Evolutionary conservation across 805 yeast genomes (phyloP).

Genomic region (Saccharomyces eubayanus): DNA sequence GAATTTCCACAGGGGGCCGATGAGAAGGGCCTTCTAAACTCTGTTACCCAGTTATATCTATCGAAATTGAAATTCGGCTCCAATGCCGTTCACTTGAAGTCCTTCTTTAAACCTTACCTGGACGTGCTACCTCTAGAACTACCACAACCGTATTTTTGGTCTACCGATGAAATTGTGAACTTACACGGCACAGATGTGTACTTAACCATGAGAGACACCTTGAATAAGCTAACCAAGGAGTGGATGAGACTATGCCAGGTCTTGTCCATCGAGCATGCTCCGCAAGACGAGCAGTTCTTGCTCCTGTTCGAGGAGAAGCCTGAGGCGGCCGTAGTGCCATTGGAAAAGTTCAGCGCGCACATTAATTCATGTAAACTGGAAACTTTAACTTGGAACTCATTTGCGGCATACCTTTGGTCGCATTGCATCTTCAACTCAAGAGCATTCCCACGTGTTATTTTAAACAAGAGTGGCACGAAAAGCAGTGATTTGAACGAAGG

Average conservation of each 20-base stretch:
- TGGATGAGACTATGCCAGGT: constrained; percentile 35
- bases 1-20: constrained; percentile 1
- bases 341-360: neutral
- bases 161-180: constrained; percentile 38
- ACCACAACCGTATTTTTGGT: constrained; percentile 65
- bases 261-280: constrained; percentile 4
- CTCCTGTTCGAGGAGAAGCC: neutral
- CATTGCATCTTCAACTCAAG: constrained; percentile 61
- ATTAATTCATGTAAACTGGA: neutral
- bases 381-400: constrained; percentile 46
- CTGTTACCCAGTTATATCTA: constrained; percentile 33
- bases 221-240: constrained; percentile 44
- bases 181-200: constrained; percentile 65
- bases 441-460: constrained; percentile 68
- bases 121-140: constrained; percentile 40
- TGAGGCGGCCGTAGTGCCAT: neutral
- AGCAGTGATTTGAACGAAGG: constrained; percentile 40
- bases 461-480: constrained; percentile 31
- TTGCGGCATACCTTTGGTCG: constrained; percentile 71
- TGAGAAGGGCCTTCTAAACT: constrained; percentile 24
- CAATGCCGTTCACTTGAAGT: constrained; percentile 9
- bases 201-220: constrained; percentile 42
- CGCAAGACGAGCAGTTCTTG: neutral
- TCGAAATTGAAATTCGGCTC: constrained; percentile 37
- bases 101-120: constrained; percentile 38